These are phyloP conservation scores for Peronospora belbahrii DNA, from an alignment of 352 stramenopile species.

Conservation along the genomic window DNA sequence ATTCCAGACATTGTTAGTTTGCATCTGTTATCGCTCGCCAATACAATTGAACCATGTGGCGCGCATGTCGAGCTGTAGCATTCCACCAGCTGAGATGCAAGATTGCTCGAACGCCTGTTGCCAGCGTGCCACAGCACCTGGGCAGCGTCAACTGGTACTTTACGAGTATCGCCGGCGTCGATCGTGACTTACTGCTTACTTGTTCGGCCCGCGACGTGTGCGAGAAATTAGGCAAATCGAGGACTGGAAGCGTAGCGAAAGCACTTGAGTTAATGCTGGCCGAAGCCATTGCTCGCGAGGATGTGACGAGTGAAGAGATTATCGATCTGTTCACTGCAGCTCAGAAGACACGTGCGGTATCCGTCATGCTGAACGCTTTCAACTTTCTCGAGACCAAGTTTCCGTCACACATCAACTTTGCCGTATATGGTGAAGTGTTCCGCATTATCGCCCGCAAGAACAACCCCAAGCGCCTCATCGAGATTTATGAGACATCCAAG, in stretches of 20 bases:
- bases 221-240: conserved; percentile 26
- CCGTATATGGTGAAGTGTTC: conserved; percentile 58
- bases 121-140: conserved; percentile 12
- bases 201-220: conserved; percentile 30
- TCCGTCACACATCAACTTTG: conserved; percentile 43
- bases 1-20: too few species aligned
- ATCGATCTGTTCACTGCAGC: conserved; percentile 45
- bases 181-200: conserved; percentile 39
- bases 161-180: conserved; percentile 36
- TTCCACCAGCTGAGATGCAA: conserved; percentile 34
- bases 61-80: conserved; percentile 38
- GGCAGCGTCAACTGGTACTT: conserved; percentile 19
- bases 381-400: conserved; percentile 37
- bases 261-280: conserved; percentile 35
- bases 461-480: conserved; percentile 30
- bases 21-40: too few species aligned
- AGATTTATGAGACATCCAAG: conserved; percentile 42
- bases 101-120: conserved; percentile 4
- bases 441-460: conserved; percentile 36
- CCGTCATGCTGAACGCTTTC: conserved; percentile 48
- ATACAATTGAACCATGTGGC: conserved; percentile 40
- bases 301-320: conserved; percentile 39
- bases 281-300: conserved; percentile 24
- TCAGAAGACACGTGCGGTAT: conserved; percentile 37
- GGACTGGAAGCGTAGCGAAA: conserved; percentile 30